Evolutionary conservation across 176 grass and related monocot species (phyloP).

Genomic region (Aechmea fasciata): DNA sequence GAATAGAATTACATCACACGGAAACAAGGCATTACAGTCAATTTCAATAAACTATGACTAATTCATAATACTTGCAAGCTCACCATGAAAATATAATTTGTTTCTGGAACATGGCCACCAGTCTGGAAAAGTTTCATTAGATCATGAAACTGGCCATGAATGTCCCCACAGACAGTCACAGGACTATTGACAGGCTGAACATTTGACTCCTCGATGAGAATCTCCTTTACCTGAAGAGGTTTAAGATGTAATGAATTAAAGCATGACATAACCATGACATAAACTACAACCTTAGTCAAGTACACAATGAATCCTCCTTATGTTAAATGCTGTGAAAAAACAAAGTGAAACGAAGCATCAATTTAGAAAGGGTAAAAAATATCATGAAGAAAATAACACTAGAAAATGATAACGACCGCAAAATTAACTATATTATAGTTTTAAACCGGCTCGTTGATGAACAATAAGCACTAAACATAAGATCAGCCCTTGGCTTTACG

Average conservation of each 20-base stretch:
- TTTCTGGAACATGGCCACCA: slow-evolving; percentile 89
- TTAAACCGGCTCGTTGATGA: no score
- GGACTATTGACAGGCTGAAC: slow-evolving; percentile 99
- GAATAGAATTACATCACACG: slow-evolving; percentile 1
- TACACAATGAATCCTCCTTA: not conserved
- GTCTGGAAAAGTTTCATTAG: slow-evolving; percentile 98
- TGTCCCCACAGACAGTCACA: slow-evolving; percentile 91
- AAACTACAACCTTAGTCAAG: not conserved
- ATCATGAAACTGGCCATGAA: slow-evolving; percentile 98
- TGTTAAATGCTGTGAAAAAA: not conserved
- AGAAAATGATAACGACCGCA: no score
- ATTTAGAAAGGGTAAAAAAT: no score
- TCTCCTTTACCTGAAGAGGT: slow-evolving; percentile 75
- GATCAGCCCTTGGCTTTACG: no score
- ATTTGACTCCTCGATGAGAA: slow-evolving; percentile 96
- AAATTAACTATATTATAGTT: no score
- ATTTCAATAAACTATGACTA: not conserved
- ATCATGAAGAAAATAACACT: no score
- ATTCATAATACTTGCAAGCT: not conserved
- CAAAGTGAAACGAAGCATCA: not conserved
- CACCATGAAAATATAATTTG: slow-evolving; percentile 99
- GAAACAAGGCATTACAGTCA: not conserved
- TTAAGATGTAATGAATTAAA: not conserved
- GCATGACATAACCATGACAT: not conserved
- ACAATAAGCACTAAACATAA: no score